Conservation (phyloP, 1,284 basidiomycete species). For the Boletus nobilissimus region DNA sequence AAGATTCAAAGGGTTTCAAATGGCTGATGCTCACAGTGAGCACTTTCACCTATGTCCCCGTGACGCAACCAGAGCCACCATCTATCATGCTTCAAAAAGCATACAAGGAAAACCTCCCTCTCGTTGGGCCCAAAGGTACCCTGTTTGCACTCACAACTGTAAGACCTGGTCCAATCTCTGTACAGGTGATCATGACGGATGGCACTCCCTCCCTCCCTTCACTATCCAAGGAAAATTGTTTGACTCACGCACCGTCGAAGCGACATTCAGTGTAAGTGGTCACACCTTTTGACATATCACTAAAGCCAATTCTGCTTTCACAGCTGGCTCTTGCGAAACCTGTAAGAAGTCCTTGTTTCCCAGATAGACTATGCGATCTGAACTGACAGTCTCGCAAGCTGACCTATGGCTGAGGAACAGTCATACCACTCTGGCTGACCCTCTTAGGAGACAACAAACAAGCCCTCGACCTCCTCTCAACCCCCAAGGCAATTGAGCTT, state of each 20-base stretch:
- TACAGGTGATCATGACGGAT: constrained; percentile 57
- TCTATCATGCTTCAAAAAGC: constrained; percentile 60
- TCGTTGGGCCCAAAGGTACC: constrained; percentile 55
- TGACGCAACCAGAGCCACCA: constrained; percentile 54
- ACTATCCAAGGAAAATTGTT: constrained; percentile 57
- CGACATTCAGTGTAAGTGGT: constrained; percentile 53
- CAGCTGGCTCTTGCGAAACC: constrained; percentile 66
- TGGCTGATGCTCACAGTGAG: constrained; percentile 57
- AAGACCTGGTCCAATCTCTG: background rate
- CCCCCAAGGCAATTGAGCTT: constrained; percentile 50
- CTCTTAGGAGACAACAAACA: constrained; percentile 57
- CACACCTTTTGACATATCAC: background rate
- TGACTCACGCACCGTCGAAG: constrained; percentile 52
- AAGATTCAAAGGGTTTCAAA: constrained; percentile 52
- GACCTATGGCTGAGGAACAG: constrained; percentile 59
- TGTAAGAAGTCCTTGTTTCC: constrained; percentile 47
- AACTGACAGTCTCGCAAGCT: constrained; percentile 48
- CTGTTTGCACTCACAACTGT: background rate
- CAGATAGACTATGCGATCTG: background rate
- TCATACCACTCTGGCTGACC: constrained; percentile 60
- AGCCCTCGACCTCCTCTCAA: constrained; percentile 60
- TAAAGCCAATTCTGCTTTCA: background rate
- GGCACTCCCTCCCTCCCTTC: constrained; percentile 54
- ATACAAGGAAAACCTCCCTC: constrained; percentile 53
- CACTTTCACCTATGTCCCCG: constrained; percentile 55